Evolutionary conservation across 129 eudicot species (phyloP).

Genomic region (Solidago caesia): DNA sequence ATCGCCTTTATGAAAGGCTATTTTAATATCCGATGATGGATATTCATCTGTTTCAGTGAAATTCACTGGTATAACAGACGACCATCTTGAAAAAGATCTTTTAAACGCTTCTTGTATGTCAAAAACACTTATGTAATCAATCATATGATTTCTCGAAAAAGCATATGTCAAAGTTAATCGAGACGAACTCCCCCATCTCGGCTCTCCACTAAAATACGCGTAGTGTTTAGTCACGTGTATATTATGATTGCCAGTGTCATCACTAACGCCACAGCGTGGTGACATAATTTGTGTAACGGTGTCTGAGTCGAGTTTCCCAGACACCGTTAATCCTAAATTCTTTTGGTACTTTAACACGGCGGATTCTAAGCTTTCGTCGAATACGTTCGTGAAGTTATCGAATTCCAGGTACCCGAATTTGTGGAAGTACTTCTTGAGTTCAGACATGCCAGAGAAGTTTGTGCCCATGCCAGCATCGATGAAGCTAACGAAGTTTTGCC

Average conservation of each 20-base stretch:
- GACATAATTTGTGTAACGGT: slow-evolving; percentile 66
- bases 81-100: slow-evolving; percentile 73
- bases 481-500: slow-evolving; percentile 58
- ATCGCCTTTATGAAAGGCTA: slow-evolving; percentile 67
- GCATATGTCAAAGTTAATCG: slow-evolving; percentile 65
- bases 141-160: slow-evolving; percentile 44
- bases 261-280: slow-evolving; percentile 78
- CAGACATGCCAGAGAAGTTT: slow-evolving; percentile 58
- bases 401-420: slow-evolving; percentile 73
- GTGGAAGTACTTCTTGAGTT: slow-evolving; percentile 68
- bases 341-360: slow-evolving; percentile 61
- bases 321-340: slow-evolving; percentile 51
- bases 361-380: slow-evolving; percentile 56
- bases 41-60: slow-evolving; percentile 51
- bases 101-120: slow-evolving; percentile 47
- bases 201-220: slow-evolving; percentile 60
- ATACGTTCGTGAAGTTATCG: slow-evolving; percentile 51
- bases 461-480: slow-evolving; percentile 67
- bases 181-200: slow-evolving; percentile 56
- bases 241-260: slow-evolving; percentile 3
- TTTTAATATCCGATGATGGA: slow-evolving; percentile 46
- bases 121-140: slow-evolving; percentile 40
- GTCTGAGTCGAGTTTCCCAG: slow-evolving; percentile 62
- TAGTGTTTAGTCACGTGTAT: slow-evolving; percentile 51
- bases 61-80: slow-evolving; percentile 73